These are phyloP conservation scores for Forsythia viridissima DNA, from an alignment of 257 asterid species.

Conservation along the genomic window DNA sequence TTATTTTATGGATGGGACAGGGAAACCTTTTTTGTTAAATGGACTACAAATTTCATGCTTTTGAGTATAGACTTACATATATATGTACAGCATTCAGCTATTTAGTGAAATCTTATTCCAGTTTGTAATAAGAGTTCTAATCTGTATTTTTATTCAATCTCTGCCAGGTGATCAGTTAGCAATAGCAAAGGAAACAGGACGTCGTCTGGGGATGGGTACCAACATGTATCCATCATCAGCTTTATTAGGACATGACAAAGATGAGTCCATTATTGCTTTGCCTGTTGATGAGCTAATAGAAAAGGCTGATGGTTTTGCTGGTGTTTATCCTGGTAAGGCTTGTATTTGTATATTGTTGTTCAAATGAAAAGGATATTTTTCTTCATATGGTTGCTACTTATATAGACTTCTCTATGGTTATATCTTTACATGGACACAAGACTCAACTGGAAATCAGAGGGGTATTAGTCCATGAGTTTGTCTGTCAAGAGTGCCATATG, in stretches of 20 bases:
- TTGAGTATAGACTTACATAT: not conserved
- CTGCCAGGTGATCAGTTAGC: conserved; percentile 41
- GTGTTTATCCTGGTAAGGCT: conserved; percentile 40
- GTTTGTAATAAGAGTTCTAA: not conserved
- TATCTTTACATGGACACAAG: not conserved
- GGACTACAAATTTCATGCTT: not conserved
- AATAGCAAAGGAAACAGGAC: conserved; percentile 45
- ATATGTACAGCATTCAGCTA: not conserved
- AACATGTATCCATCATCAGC: conserved; percentile 47
- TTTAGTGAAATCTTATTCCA: not conserved
- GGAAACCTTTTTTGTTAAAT: not conserved
- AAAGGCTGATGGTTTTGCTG: conserved; percentile 48
- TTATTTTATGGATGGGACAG: not conserved
- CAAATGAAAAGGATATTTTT: not conserved
- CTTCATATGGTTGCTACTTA: not conserved
- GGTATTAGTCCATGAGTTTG: not conserved
- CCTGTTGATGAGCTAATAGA: conserved; percentile 39
- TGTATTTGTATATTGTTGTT: not conserved
- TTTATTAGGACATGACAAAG: conserved; percentile 33
- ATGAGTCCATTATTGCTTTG: conserved; percentile 25
- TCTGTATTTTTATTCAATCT: conserved; percentile 1
- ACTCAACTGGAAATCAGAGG: not conserved
- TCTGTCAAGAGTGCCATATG: not conserved
- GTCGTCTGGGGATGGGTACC: conserved; percentile 47
- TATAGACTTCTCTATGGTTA: not conserved